Percentiles rank a stretch among this genome's conserved stretches.
These are phyloP conservation scores for Xylaria digitata DNA, from an alignment of 2,329 filamentous ascomycete species.

Conservation along the genomic window DNA sequence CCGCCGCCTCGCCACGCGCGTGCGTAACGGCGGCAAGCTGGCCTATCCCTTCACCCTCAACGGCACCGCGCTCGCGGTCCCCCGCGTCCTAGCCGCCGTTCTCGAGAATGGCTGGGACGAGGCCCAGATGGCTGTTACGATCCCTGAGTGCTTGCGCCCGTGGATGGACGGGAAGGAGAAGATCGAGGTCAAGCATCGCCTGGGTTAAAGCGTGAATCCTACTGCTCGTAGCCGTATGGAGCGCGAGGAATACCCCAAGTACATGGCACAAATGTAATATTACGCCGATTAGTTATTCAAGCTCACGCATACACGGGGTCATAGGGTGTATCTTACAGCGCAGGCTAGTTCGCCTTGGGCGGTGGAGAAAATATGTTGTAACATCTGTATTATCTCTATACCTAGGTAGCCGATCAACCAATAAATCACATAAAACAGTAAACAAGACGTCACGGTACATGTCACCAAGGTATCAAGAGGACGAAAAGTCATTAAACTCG, in stretches of 20 bases:
- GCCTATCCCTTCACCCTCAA: slow-evolving; percentile 91
- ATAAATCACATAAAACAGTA: background rate
- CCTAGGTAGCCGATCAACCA: background rate
- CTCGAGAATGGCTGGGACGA: slow-evolving; percentile 93
- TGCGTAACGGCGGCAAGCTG: slow-evolving; percentile 64
- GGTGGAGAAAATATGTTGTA: slow-evolving; percentile 1
- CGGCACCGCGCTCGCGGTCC: slow-evolving; percentile 92
- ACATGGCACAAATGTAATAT: background rate
- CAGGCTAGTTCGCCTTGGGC: background rate
- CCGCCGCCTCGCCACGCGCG: slow-evolving; percentile 80
- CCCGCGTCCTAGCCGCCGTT: slow-evolving; percentile 86
- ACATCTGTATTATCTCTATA: slow-evolving; percentile 17
- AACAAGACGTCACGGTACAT: background rate
- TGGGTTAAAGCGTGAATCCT: slow-evolving; percentile 2
- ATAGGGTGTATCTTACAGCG: background rate
- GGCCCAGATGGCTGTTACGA: slow-evolving; percentile 69
- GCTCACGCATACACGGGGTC: background rate
- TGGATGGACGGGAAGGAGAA: slow-evolving; percentile 84
- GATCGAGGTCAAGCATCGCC: slow-evolving; percentile 62
- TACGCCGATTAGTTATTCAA: slow-evolving; percentile 3
- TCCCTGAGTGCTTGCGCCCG: slow-evolving; percentile 82
- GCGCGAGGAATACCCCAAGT: background rate
- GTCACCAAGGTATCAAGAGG: background rate
- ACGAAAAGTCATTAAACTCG: slow-evolving; percentile 27
- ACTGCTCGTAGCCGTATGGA: too few relatives aligned